These are phyloP conservation scores for Naematelia encephala DNA, from an alignment of 768 basidiomycete genomes.

Conservation along the genomic window DNA sequence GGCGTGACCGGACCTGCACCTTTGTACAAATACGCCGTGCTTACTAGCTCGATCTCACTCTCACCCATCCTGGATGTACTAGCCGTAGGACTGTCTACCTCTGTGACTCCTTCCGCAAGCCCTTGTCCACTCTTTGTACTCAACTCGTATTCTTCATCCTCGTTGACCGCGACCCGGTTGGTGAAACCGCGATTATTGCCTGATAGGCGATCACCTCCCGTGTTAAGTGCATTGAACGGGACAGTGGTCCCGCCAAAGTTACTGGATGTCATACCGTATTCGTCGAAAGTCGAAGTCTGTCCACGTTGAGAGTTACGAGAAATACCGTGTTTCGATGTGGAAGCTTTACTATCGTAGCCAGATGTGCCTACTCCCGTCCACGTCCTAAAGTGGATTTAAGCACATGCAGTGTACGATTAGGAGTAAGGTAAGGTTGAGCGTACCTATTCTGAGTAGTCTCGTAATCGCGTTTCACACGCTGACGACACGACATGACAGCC, in stretches of 20 bases:
- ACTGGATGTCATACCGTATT: constrained; percentile 9
- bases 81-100: not conserved
- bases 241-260: constrained; percentile 17
- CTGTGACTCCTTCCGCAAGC: not conserved
- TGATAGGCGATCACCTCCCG: constrained; percentile 24
- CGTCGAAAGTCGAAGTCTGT: constrained; percentile 5
- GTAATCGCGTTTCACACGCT: constrained; percentile 20
- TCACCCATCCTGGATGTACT: not conserved
- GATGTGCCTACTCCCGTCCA: constrained; percentile 31
- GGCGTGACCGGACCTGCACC: not conserved
- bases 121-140: constrained; percentile 1
- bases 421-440: not conserved
- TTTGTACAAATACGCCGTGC: constrained; percentile 1
- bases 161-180: constrained; percentile 27
- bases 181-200: constrained; percentile 32
- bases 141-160: constrained; percentile 35
- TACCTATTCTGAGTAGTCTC: constrained; percentile 19
- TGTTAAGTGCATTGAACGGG: constrained; percentile 15
- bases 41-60: constrained; percentile 4
- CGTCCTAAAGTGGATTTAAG: constrained; percentile 16
- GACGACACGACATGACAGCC: constrained; percentile 26
- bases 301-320: constrained; percentile 14
- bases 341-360: constrained; percentile 7
- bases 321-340: constrained; percentile 9
- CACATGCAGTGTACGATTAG: not conserved